A percentile compares a stretch with the other conserved stretches of the same genome.
phyloP scores from a whole-genome alignment of 495 filamentous ascomycete species.

The Echria macrotheca region DNA sequence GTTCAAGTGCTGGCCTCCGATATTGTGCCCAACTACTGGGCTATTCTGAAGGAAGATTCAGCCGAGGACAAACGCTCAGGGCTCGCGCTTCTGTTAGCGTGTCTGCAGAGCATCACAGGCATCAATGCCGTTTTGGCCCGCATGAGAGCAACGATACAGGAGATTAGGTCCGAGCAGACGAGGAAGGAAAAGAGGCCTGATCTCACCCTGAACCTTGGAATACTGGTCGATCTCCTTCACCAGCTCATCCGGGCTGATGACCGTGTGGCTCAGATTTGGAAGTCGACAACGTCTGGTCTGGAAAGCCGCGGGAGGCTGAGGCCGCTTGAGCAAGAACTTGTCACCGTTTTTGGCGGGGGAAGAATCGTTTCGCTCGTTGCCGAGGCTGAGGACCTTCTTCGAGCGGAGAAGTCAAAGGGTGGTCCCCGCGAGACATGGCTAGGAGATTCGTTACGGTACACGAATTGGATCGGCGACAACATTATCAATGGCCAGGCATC shows the following conservation, averaged over 20 bases:
- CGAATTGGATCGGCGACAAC: constrained; percentile 68
- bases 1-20: constrained; percentile 61
- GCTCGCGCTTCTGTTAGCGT: constrained; percentile 51
- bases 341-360: constrained; percentile 59
- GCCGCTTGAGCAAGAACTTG: constrained; percentile 36
- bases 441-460: constrained; percentile 58
- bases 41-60: constrained; percentile 45
- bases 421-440: constrained; percentile 51
- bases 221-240: constrained; percentile 42
- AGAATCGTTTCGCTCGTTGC: constrained; percentile 66
- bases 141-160: constrained; percentile 49
- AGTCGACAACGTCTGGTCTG: constrained; percentile 9
- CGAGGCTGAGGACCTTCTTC: constrained; percentile 59
- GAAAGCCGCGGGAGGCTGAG: constrained; percentile 7
- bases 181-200: constrained; percentile 32
- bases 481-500: constrained; percentile 49
- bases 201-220: constrained; percentile 33
- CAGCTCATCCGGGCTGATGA: constrained; percentile 51
- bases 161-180: constrained; percentile 28
- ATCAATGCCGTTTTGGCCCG: constrained; percentile 62
- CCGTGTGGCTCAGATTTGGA: constrained; percentile 52
- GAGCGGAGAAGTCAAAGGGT: constrained; percentile 13
- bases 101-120: constrained; percentile 67
- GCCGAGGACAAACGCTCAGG: constrained; percentile 18
- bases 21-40: constrained; percentile 75